Percentiles rank a stretch among this genome's conserved stretches.
phyloP scores from a whole-genome alignment of 257 asterid species.

The Henckelia pumila region DNA sequence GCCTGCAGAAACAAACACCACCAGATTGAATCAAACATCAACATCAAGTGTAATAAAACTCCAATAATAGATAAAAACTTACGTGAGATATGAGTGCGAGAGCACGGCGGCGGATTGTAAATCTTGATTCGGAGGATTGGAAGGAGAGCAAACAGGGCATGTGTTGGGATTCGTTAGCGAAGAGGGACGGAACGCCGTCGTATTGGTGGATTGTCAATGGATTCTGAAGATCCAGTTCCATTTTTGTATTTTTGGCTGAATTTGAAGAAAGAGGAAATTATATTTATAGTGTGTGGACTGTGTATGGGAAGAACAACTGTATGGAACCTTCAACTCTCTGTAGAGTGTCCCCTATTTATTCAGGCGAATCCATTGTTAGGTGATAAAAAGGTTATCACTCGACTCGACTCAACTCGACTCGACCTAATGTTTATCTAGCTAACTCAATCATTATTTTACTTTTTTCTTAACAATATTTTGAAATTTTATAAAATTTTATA shows the following conservation, averaged over 20 bases:
- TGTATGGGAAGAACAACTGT: no score
- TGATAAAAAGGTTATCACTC: no score
- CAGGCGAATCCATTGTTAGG: neutral
- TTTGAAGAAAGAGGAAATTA: neutral
- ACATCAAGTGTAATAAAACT: neutral
- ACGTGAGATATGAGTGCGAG: constrained; percentile 45
- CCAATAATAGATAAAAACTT: neutral
- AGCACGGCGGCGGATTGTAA: constrained; percentile 44
- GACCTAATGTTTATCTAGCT: no score
- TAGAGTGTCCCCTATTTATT: neutral
- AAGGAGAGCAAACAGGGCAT: constrained; percentile 39
- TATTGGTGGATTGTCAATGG: neutral
- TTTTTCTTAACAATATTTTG: no score
- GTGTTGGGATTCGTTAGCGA: constrained; percentile 53
- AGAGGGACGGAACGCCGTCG: constrained; percentile 47
- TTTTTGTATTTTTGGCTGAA: no score
- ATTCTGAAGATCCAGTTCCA: neutral
- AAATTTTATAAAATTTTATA: no score
- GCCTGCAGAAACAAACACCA: constrained; percentile 30
- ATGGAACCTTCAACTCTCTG: no score
- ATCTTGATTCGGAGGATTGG: constrained; percentile 28
- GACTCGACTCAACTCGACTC: no score
- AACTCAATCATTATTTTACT: no score
- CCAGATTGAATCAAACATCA: neutral
- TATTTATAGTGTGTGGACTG: neutral